Evolutionary conservation across 768 basidiomycete genomes (phyloP), one percentile per base, ranked within the genome.

Genomic region (Melanogaster broomeanus): DNA sequence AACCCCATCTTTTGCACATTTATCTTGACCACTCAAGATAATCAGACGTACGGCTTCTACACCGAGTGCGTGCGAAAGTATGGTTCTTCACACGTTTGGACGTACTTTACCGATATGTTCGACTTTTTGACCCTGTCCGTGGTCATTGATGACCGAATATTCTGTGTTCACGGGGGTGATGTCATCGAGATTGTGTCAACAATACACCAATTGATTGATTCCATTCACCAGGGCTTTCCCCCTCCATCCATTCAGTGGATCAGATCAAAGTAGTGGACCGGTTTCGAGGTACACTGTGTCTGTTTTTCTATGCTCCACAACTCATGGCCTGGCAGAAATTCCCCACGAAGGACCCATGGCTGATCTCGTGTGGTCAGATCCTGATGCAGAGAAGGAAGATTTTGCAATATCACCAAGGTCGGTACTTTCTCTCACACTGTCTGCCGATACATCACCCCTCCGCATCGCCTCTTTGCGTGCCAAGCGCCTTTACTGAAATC

Each of bases 311-410:
- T 48, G 55, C 53, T 57, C 52, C 56, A 33, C 40, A 45, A 64
- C 63, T 62, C 59, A 61, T 63, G 47, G 43, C 51, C 58, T 37
- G 51, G 52, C 64, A 94, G 97, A 99, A 77, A 98, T 99, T 52
- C 97, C 97, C 38, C 97, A 98, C 62, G 97, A 99, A 71, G 97
- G 97, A 4, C 96, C 97, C 24, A 98, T 99, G 94, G 96, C 96
- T 12, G 97, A 99, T 79, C 81, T 99, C 25, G 97, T 99, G 2
- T 99, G 97, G 97, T 98, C 95, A 40, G 97, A 99, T 80, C 97
- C 97, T 31, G 97, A 99, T 73, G 85, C 93, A 33, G 97, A 99
- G 71, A 99, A 98, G 70, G 97, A 98, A 69, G 97, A 98, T 64
- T 99, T 98, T 67, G 96, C 97, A 25, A 98, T 99, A 72, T 97